Percentiles rank a stretch among this genome's conserved stretches.
Conservation (phyloP, 257 asterid genomes). For the Rehmannia glutinosa region DNA sequence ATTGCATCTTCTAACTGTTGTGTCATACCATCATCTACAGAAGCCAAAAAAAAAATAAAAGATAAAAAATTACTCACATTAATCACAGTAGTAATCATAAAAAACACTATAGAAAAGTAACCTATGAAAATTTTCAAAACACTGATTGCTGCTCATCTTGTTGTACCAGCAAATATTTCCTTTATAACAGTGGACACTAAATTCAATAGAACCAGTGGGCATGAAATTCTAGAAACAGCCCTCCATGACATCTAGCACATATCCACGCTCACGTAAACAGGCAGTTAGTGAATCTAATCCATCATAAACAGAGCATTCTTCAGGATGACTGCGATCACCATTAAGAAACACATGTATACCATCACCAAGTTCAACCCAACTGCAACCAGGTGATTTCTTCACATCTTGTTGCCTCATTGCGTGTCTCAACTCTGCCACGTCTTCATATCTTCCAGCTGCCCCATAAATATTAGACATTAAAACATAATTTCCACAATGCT, state of each 20-base stretch:
- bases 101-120: background rate
- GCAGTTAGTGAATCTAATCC: conserved; percentile 54
- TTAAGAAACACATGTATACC: conserved; percentile 63
- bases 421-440: conserved; percentile 67
- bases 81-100: background rate
- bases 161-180: background rate
- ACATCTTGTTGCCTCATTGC: conserved; percentile 69
- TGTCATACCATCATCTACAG: background rate
- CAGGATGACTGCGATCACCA: conserved; percentile 51
- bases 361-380: conserved; percentile 77
- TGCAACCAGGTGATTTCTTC: conserved; percentile 83
- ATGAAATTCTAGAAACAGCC: conserved; percentile 24
- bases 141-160: conserved; percentile 8
- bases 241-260: conserved; percentile 32
- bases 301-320: conserved; percentile 39
- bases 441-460: conserved; percentile 62
- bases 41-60: no score
- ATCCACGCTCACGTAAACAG: conserved; percentile 43
- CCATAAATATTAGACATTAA: conserved; percentile 76
- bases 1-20: no score
- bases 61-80: background rate
- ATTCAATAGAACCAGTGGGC: background rate
- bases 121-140: background rate
- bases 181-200: background rate
- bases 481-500: conserved; percentile 76